phyloP scores from a whole-genome alignment of 306 rosid species.

The Cucumis melo region DNA sequence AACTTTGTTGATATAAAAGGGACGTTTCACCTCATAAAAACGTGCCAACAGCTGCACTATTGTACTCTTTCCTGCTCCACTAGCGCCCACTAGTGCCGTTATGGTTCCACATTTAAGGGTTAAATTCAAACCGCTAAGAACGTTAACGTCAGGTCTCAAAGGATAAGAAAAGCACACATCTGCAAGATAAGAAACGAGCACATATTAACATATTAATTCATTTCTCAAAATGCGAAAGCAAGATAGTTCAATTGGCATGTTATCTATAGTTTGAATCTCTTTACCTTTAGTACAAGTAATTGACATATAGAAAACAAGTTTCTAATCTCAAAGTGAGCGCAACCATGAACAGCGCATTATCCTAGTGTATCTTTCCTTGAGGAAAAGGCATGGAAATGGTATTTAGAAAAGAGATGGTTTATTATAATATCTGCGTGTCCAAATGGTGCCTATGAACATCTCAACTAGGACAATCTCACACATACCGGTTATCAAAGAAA shows the following conservation, averaged over 20 bases:
- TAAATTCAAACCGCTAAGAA: constrained; percentile 53
- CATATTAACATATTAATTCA: background rate
- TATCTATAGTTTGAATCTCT: no score
- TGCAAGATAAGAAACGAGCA: constrained; percentile 20
- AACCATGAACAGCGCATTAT: background rate
- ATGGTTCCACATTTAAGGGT: constrained; percentile 72
- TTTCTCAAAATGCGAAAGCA: background rate
- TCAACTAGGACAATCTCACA: background rate
- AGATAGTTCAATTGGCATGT: no score
- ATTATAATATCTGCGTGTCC: background rate
- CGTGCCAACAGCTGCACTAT: constrained; percentile 87
- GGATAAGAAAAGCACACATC: constrained; percentile 92
- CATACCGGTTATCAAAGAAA: background rate
- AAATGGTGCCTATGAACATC: background rate
- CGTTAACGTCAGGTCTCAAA: constrained; percentile 65
- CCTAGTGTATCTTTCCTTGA: background rate
- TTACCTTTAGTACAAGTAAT: background rate
- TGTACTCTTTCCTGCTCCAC: constrained; percentile 95
- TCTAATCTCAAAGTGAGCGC: background rate
- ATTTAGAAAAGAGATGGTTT: background rate
- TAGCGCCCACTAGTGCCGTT: constrained; percentile 84
- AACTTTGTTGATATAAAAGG: constrained; percentile 7
- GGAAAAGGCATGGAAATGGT: background rate
- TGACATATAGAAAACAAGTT: background rate
- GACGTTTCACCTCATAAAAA: constrained; percentile 67